phyloP scores from a whole-genome alignment of 176 grass and related monocot species.

The Urochloa ruziziensis region DNA sequence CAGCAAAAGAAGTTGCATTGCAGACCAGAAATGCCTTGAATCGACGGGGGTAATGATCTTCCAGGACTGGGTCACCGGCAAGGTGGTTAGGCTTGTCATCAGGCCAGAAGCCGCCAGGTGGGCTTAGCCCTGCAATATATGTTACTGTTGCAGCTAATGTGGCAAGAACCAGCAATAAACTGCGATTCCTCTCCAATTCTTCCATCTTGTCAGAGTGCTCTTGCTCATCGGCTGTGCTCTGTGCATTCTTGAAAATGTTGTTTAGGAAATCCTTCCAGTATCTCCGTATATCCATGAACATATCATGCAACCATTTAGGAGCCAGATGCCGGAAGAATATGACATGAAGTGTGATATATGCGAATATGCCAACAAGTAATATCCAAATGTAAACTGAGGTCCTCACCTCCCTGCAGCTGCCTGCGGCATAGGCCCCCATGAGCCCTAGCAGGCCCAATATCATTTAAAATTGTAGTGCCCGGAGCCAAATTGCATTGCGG shows the following conservation, averaged over 20 bases:
- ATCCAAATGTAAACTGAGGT: slow-evolving; percentile 51
- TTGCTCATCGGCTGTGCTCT: background rate
- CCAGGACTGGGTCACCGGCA: slow-evolving; percentile 36
- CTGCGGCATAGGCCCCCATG: slow-evolving; percentile 50
- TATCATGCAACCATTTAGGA: background rate
- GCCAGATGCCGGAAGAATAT: slow-evolving; percentile 36
- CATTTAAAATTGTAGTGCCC: slow-evolving; percentile 40
- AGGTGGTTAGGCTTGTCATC: background rate
- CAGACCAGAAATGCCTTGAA: slow-evolving; percentile 44
- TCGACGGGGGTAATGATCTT: slow-evolving; percentile 26
- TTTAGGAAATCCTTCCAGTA: background rate
- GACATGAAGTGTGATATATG: slow-evolving; percentile 45
- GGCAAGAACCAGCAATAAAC: slow-evolving; percentile 41
- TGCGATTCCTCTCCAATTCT: slow-evolving; percentile 31
- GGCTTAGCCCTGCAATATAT: slow-evolving; percentile 32
- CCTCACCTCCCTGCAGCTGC: slow-evolving; percentile 47
- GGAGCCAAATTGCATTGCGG: slow-evolving; percentile 36
- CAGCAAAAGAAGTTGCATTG: slow-evolving; percentile 46
- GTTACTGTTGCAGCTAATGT: slow-evolving; percentile 36
- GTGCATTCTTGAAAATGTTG: background rate
- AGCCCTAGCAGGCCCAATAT: slow-evolving; percentile 36
- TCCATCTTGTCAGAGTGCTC: background rate
- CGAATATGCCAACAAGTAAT: slow-evolving; percentile 38
- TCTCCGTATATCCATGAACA: background rate
- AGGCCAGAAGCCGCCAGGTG: slow-evolving; percentile 48